These are phyloP conservation scores for Corchorus olitorius DNA, from an alignment of 345 rosid genomes.

Conservation along the genomic window DNA sequence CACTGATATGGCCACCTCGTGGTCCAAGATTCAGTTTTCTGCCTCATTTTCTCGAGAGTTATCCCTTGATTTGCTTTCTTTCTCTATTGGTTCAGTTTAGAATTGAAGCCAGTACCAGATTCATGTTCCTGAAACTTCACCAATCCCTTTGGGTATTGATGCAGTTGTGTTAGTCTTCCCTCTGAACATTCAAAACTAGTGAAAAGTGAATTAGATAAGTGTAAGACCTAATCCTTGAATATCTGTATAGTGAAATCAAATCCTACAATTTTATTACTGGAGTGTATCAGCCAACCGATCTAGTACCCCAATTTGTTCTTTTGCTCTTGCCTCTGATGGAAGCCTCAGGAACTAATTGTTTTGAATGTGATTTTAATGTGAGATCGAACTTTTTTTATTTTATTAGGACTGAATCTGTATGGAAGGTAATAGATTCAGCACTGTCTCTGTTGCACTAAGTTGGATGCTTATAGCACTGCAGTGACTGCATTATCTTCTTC, in stretches of 20 bases:
- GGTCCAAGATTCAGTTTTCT: slow-evolving; percentile 22
- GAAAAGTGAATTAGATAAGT: slow-evolving; percentile 5
- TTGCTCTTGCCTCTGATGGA: slow-evolving; percentile 16
- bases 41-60: background rate
- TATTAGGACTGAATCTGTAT: slow-evolving; percentile 30
- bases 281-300: background rate
- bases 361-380: slow-evolving; percentile 18
- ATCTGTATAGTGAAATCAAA: background rate
- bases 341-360: slow-evolving; percentile 21
- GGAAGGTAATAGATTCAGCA: slow-evolving; percentile 29
- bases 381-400: slow-evolving; percentile 24
- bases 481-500: slow-evolving; percentile 22
- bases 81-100: slow-evolving; percentile 10
- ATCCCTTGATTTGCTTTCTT: slow-evolving; percentile 21
- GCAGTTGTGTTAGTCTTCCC: slow-evolving; percentile 15
- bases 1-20: slow-evolving; percentile 14
- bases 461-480: slow-evolving; percentile 26
- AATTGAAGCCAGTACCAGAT: slow-evolving; percentile 12
- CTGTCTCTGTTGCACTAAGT: slow-evolving; percentile 24
- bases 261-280: slow-evolving; percentile 17
- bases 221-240: background rate
- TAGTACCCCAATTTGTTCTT: slow-evolving; percentile 12
- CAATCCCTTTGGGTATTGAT: slow-evolving; percentile 9
- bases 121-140: slow-evolving; percentile 10
- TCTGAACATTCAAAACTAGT: slow-evolving; percentile 6